Base-by-base conservation (phyloP, 441 rosid species). In the Pelargonium citronellum region DNA sequence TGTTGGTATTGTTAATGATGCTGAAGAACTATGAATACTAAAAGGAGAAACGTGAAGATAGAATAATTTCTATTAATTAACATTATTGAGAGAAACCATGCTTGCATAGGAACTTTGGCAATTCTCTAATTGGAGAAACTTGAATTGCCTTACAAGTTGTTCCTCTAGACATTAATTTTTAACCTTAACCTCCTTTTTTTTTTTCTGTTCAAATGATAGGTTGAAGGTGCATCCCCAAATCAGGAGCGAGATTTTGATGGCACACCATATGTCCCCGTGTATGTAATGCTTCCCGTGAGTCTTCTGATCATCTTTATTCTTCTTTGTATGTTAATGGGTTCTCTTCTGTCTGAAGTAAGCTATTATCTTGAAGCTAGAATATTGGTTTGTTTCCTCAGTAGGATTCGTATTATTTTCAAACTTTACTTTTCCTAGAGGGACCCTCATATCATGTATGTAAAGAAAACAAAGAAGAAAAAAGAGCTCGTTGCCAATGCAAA, bases 241-340 rank as follows among this genome's bases (percentile, higher is more conserved):
- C 72, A 39, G 2, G 88, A 88, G 83, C 91, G 89, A 75, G 86
- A 86, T 80, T 86, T 83, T 78, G 27, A 83, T 11, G 93, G 87
- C 62, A 86, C 91, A 0, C 71, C 88, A 1, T 77, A 67, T 77
- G 87, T 88, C 78, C 93, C 93, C 1, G 86, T 86, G 3, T 88
- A 86, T 47, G 91, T 88, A 76, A 88, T 88, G 93, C 69, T 88
- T 53, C 91, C 89, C 0, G 90, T 88, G 72, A 79, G 87, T 73
- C n/a, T 44, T 68, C 16, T 39, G 15, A 5, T 55, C 44, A 1
- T 20, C 12, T 8, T 37, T 15, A 11, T 19, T 3, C 15, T 16
- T 60, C 39, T 46, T 15, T 30, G 51, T 13, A 2, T 20, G 24
- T 22, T 46, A 24, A 19, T 47, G 55, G 12, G 13, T 47, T 47